These are phyloP conservation scores for Aureobasidium lini DNA, from an alignment of 2,329 filamentous ascomycete genomes.

Conservation along the genomic window DNA sequence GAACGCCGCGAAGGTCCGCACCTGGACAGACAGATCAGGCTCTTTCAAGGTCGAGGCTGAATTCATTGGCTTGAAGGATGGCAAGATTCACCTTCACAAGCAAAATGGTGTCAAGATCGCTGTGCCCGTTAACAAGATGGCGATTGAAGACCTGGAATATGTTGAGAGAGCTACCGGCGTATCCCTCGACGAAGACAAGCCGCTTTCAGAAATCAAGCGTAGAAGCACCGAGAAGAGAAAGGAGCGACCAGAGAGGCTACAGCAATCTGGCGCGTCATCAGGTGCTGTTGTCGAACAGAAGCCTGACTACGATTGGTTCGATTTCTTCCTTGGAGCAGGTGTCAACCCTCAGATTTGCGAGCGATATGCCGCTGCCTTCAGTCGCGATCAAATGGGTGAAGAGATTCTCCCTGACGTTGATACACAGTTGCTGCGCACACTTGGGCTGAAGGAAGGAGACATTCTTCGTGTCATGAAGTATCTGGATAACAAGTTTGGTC, in stretches of 20 bases:
- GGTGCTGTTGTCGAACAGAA: conserved; percentile 61
- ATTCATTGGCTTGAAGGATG: conserved; percentile 87
- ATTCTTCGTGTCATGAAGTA: conserved; percentile 91
- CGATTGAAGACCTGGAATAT: conserved; percentile 86
- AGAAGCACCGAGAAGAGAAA: conserved; percentile 44
- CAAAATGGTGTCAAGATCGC: conserved; percentile 97
- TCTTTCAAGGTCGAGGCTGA: conserved; percentile 97
- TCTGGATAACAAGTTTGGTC: conserved; percentile 71
- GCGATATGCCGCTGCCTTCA: conserved; percentile 83
- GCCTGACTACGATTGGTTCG: conserved; percentile 94
- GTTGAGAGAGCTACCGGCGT: conserved; percentile 82
- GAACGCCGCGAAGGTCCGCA: conserved; percentile 72
- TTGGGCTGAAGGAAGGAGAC: conserved; percentile 93
- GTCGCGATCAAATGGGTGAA: conserved; percentile 91
- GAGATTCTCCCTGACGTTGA: conserved; percentile 86
- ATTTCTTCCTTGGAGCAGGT: conserved; percentile 91
- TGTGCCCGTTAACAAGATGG: conserved; percentile 93
- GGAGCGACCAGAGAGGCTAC: conserved; percentile 29
- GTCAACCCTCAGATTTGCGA: conserved; percentile 91
- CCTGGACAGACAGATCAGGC: conserved; percentile 91
- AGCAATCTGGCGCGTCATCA: conserved; percentile 26
- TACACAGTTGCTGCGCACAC: conserved; percentile 68
- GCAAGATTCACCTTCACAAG: conserved; percentile 97
- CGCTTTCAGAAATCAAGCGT: conserved; percentile 70
- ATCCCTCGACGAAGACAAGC: conserved; percentile 86